Conservation (phyloP, 805 yeast genomes). For the Priceomyces castillae region DNA sequence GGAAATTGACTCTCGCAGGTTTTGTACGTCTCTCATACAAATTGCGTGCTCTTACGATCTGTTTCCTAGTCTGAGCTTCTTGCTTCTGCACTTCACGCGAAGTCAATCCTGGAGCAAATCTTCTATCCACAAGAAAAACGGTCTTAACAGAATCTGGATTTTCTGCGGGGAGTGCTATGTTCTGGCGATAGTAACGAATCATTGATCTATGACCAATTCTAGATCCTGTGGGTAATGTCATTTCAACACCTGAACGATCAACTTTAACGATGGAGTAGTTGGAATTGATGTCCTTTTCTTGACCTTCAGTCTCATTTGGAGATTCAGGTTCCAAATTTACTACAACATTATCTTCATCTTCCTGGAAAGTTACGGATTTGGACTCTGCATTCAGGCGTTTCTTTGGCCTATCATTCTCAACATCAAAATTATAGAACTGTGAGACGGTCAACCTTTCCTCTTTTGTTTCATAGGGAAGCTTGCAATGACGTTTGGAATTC, state of each 20-base stretch:
- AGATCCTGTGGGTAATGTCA: conserved; percentile 74
- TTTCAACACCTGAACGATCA: conserved; percentile 61
- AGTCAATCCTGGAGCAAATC: conserved; percentile 39
- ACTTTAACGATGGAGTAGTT: conserved; percentile 36
- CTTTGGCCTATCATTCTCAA: conserved; percentile 14
- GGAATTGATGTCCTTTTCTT: conserved; percentile 14
- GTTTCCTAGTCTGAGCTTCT: conserved; percentile 27
- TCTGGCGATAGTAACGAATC: conserved; percentile 69
- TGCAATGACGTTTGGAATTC: conserved; percentile 43
- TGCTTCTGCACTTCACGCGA: conserved; percentile 27
- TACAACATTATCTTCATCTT: conserved; percentile 9
- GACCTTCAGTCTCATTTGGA: conserved; percentile 13
- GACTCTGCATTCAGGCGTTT: conserved; percentile 8
- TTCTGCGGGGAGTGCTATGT: conserved; percentile 25
- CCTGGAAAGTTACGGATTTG: conserved; percentile 27
- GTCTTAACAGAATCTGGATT: conserved; percentile 65
- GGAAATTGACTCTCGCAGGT: conserved; percentile 28
- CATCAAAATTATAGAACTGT: conserved; percentile 38
- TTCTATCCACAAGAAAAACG: conserved; percentile 71
- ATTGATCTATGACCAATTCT: conserved; percentile 80
- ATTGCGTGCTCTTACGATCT: conserved; percentile 23
- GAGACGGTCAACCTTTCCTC: conserved; percentile 35
- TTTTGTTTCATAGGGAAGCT: conserved; percentile 42
- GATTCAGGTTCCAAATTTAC: conserved; percentile 12
- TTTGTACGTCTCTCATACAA: conserved; percentile 24